Base-by-base conservation (phyloP, 2,329 filamentous ascomycete species). In the Salinomyces thailandicus region DNA sequence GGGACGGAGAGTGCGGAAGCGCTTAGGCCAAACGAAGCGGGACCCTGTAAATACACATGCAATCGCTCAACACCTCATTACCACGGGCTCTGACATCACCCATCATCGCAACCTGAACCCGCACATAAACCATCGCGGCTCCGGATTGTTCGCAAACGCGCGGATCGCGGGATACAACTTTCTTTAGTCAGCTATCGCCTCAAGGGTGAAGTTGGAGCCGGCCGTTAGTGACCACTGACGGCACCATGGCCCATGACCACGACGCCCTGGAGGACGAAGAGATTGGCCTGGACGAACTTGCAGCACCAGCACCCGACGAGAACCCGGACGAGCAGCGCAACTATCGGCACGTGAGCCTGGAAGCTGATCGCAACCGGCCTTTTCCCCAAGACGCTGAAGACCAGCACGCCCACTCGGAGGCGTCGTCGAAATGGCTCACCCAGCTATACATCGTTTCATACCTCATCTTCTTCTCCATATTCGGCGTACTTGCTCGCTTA, bases 391-490 rank as follows among this genome's bases (percentile, higher is more conserved):
- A 15, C 20, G 27, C 7, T 15, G 14, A n/a, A n/a, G 27, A 30
- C 15, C 8, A 8, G 11, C 8, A 30, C 11, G 11, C 11, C 11
- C 11, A 16, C 8, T 8, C 11, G 8, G 8, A 8, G 8, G 14
- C 11, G 8, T 30, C 14, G 8, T 8, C 11, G 11, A 9, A 14
- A 18, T 31, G 30, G 29, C 31, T 40, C 12, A 33, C 35, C 8
- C 33, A 43, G 31, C 37, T 62, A 16, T 63, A 85, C 60, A 84
- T 77, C 2, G 53, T 85, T 42, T 85, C 82, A 1, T 83, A 91
- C 58, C 73, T 93, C 18, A 66, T 89, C 39, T 68, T 93, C 51
- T 94, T 93, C 60, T 77, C 85, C 15, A 71, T 93, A n/a, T 60
- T 87, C 29, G 86, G 86, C 31, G 87, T 85, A 0, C 71, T 93